Evolutionary conservation across 805 yeast species (phyloP).

Genomic region (Candida loeiensis): DNA sequence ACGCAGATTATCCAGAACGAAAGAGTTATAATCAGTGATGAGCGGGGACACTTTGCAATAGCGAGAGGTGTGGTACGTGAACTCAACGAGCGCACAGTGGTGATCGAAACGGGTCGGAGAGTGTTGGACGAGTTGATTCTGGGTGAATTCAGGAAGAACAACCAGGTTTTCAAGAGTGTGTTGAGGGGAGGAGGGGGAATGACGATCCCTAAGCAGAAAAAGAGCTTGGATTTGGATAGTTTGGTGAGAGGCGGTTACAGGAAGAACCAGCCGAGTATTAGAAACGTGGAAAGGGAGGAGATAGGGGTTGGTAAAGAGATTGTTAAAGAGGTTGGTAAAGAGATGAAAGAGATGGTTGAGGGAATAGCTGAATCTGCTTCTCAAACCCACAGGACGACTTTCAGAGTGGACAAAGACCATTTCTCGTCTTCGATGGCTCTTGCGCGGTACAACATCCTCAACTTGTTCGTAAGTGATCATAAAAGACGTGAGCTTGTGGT

Average conservation of each 20-base stretch:
- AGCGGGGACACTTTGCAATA: conserved; percentile 69
- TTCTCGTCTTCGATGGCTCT: conserved; percentile 69
- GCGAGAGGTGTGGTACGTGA: conserved; percentile 56
- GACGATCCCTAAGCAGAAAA: conserved; percentile 5
- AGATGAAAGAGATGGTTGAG: neutral
- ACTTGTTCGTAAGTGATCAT: conserved; percentile 54
- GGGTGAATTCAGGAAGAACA: conserved; percentile 38
- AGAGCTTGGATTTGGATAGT: neutral
- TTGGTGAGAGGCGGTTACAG: conserved; percentile 1
- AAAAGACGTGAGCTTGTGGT: conserved; percentile 49
- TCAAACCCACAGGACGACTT: conserved; percentile 21
- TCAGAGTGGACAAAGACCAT: conserved; percentile 78
- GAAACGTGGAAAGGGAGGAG: neutral
- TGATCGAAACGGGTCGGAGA: conserved; percentile 52
- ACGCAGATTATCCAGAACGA: conserved; percentile 55
- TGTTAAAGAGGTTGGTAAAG: neutral
- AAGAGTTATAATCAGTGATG: conserved; percentile 73
- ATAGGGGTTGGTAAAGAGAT: neutral
- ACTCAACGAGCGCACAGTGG: conserved; percentile 42
- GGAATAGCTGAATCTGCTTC: neutral
- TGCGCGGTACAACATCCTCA: conserved; percentile 72
- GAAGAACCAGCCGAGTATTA: neutral
- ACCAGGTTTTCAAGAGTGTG: conserved; percentile 53
- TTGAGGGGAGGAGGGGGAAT: conserved; percentile 17
- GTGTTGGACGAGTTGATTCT: conserved; percentile 41